phyloP scores from a whole-genome alignment of 192 early-diverging fungal genomes.

The Podila verticillata region DNA sequence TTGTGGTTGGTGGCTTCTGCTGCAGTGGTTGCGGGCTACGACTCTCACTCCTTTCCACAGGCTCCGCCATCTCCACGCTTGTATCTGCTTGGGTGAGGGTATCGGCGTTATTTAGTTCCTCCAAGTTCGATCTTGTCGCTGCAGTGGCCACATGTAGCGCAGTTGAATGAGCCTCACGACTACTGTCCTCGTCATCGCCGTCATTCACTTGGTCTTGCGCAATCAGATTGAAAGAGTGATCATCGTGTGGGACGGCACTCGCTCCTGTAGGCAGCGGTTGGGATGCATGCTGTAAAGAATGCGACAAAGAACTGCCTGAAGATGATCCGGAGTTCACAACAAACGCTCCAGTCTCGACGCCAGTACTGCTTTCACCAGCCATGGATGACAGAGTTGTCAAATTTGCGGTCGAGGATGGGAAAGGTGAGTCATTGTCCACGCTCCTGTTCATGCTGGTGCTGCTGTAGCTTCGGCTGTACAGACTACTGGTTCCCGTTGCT shows the following conservation, averaged over 20 bases:
- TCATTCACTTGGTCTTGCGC: neutral
- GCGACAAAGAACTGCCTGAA: too few relatives aligned
- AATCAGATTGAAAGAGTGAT: neutral
- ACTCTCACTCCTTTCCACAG: too few relatives aligned
- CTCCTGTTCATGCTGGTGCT: slow-evolving; percentile 1
- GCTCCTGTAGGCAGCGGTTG: too few relatives aligned
- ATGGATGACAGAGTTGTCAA: neutral
- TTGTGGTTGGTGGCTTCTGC: too few relatives aligned
- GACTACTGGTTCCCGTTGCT: neutral
- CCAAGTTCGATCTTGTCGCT: too few relatives aligned
- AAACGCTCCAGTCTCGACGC: neutral
- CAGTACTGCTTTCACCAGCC: neutral
- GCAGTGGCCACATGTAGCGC: too few relatives aligned
- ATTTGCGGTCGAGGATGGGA: neutral
- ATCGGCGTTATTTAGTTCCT: too few relatives aligned
- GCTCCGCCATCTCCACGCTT: too few relatives aligned
- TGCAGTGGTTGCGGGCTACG: too few relatives aligned
- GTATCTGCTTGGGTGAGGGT: too few relatives aligned
- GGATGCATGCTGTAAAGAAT: too few relatives aligned
- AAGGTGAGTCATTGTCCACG: slow-evolving; percentile 1
- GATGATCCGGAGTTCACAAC: too few relatives aligned
- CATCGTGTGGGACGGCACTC: neutral
- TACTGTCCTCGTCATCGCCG: slow-evolving; percentile 1
- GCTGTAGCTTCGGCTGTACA: neutral
- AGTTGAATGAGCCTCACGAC: neutral